phyloP scores from a whole-genome alignment of 2,329 filamentous ascomycete species.

The Fusarium neocosmosporiellum region DNA sequence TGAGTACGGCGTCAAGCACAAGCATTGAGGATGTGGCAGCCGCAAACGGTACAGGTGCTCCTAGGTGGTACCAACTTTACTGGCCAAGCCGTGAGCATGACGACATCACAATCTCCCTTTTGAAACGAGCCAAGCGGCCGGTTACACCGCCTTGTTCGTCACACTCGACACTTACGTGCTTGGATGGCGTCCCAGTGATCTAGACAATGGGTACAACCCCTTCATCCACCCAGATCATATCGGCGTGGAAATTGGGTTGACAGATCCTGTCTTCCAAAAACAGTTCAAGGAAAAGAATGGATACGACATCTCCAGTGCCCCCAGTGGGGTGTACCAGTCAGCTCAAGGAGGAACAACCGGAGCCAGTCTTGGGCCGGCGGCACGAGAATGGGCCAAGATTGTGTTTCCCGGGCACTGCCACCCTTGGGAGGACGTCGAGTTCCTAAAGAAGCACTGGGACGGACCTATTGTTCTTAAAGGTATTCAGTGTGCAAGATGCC shows the following conservation, averaged over 20 bases:
- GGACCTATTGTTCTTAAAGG: conserved; percentile 25
- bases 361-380: conserved; percentile 15
- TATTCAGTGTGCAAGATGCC: conserved; percentile 21
- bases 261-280: conserved; percentile 27
- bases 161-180: conserved; percentile 1
- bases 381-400: conserved; percentile 33
- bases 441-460: conserved; percentile 28
- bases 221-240: conserved; percentile 32
- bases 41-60: conserved; percentile 2
- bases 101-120: conserved; percentile 22
- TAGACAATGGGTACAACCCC: conserved; percentile 30
- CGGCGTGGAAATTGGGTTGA: conserved; percentile 27
- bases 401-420: conserved; percentile 26
- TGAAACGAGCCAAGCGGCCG: conserved; percentile 7
- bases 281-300: conserved; percentile 23
- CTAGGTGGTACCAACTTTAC: conserved; percentile 28
- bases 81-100: conserved; percentile 27
- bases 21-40: conserved; percentile 28
- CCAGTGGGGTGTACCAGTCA: conserved; percentile 21
- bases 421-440: conserved; percentile 25
- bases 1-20: conserved; percentile 25
- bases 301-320: conserved; percentile 16
- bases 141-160: neutral
- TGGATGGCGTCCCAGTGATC: neutral
- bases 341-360: conserved; percentile 21